These are phyloP conservation scores for Penicillium paxilli DNA, from an alignment of 495 filamentous ascomycete genomes.

Conservation along the genomic window DNA sequence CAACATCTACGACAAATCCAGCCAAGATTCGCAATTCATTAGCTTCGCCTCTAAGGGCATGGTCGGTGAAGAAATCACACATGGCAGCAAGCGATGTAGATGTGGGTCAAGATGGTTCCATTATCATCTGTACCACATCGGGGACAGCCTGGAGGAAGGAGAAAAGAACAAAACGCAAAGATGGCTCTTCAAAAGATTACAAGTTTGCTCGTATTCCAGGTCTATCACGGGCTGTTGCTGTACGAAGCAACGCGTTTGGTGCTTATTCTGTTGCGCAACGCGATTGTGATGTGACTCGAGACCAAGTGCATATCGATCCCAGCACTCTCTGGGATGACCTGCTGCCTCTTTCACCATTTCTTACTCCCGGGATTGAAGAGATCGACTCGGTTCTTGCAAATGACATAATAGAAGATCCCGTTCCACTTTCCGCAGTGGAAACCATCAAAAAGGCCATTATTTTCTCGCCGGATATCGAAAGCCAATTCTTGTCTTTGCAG, in stretches of 20 bases:
- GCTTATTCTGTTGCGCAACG: conserved; percentile 85
- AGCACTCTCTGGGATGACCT: conserved; percentile 74
- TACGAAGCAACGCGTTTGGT: conserved; percentile 84
- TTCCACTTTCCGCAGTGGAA: conserved; percentile 21
- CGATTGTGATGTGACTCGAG: conserved; percentile 79
- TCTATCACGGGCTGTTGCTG: conserved; percentile 77
- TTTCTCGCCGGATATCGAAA: conserved; percentile 56
- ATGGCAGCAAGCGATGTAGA: conserved; percentile 86
- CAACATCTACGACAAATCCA: conserved; percentile 84
- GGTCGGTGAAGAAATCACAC: conserved; percentile 74
- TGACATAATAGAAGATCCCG: conserved; percentile 11
- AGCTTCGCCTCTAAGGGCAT: conserved; percentile 73
- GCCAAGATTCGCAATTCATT: conserved; percentile 78
- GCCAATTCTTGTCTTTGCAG: conserved; percentile 42
- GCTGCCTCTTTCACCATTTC: conserved; percentile 64
- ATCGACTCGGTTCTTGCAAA: conserved; percentile 15
- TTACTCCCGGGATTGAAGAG: conserved; percentile 12
- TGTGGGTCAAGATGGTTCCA: conserved; percentile 89
- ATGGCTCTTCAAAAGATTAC: conserved; percentile 70
- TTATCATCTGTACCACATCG: conserved; percentile 89
- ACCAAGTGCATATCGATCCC: conserved; percentile 64
- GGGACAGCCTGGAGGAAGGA: conserved; percentile 89
- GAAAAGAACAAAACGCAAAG: conserved; percentile 77
- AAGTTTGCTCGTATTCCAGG: conserved; percentile 90
- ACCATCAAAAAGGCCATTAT: conserved; percentile 48